These are phyloP conservation scores for Streptanthus diversifolius DNA, from an alignment of 345 rosid genomes.

Conservation along the genomic window DNA sequence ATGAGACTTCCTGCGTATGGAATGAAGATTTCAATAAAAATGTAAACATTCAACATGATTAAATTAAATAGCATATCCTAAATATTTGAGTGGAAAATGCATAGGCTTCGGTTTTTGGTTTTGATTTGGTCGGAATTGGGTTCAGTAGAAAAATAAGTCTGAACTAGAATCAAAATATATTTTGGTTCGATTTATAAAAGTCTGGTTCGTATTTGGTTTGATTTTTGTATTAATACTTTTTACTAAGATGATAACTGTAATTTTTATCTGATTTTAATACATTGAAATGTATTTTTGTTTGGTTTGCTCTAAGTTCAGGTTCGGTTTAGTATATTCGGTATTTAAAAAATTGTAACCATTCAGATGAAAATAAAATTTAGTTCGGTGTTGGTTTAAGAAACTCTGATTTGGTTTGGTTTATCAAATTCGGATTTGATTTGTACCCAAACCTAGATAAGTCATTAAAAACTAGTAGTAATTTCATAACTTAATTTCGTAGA, in stretches of 20 bases:
- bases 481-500: not conserved
- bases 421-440: not conserved
- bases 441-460: no score
- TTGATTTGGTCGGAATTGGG: no score
- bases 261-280: not conserved
- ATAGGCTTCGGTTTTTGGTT: no score
- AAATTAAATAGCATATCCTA: not conserved
- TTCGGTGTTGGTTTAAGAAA: not conserved
- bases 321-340: not conserved
- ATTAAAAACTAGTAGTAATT: not conserved
- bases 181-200: no score
- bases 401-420: not conserved
- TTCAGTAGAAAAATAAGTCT: no score
- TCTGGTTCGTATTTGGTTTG: not conserved
- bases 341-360: not conserved
- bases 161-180: no score
- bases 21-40: not conserved
- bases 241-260: not conserved
- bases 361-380: not conserved
- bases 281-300: not conserved
- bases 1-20: not conserved
- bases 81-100: not conserved
- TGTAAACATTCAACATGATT: not conserved
- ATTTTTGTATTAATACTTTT: not conserved
- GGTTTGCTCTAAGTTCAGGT: not conserved